Percentiles rank a stretch among this genome's conserved stretches.
These are phyloP conservation scores for Fraxinus velutina DNA, from an alignment of 305 asterid species.

Conservation along the genomic window DNA sequence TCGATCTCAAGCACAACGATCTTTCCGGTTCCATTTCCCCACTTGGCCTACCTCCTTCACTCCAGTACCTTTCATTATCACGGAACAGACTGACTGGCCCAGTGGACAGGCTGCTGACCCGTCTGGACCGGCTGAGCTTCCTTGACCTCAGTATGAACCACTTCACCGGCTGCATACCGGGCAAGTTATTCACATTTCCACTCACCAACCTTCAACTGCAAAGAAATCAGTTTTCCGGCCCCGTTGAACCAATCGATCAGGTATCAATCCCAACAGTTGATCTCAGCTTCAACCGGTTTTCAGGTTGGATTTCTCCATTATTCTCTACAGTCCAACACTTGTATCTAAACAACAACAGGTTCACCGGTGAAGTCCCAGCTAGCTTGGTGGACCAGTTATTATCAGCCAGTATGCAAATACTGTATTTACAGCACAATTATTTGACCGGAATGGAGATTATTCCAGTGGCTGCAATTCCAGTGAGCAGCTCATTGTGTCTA, in stretches of 20 bases:
- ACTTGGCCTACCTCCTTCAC: conserved; percentile 55
- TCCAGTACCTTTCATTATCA: conserved; percentile 66
- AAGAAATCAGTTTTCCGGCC: conserved; percentile 67
- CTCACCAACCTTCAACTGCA: conserved; percentile 68
- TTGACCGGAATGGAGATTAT: conserved; percentile 71
- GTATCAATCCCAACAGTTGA: conserved; percentile 65
- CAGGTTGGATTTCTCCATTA: conserved; percentile 61
- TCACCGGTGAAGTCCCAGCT: conserved; percentile 71
- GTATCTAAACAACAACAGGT: conserved; percentile 79
- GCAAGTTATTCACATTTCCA: conserved; percentile 52
- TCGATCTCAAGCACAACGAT: conserved; percentile 70
- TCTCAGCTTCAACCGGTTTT: conserved; percentile 72
- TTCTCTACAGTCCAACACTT: conserved; percentile 65
- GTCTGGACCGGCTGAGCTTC: conserved; percentile 52
- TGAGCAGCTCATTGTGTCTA: conserved; percentile 67
- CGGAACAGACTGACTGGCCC: conserved; percentile 73
- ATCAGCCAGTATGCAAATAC: conserved; percentile 48
- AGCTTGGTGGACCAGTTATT: conserved; percentile 69
- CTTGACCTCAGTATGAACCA: conserved; percentile 70
- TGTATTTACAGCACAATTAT: conserved; percentile 77
- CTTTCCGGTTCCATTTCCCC: conserved; percentile 62
- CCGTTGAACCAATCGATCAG: conserved; percentile 44
- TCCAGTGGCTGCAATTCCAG: conserved; percentile 76
- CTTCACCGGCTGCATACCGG: conserved; percentile 72
- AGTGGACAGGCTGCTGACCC: conserved; percentile 43